Evolutionary conservation across 2,329 filamentous ascomycete genomes (phyloP).

Genomic region (Xenoacremonium recifei): DNA sequence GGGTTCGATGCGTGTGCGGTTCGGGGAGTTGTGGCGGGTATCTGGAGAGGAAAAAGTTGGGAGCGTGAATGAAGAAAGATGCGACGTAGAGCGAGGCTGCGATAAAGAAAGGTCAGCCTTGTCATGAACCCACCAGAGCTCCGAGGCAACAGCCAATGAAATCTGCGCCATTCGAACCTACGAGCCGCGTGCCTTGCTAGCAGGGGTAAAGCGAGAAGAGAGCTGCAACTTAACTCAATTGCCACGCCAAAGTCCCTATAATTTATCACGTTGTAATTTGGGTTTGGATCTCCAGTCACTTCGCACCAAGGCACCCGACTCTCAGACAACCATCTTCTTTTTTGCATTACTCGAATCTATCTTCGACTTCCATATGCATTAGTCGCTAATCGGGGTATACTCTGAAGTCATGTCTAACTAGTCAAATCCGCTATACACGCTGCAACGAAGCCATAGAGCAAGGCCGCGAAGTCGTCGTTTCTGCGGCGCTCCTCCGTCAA

Average conservation of each 20-base stretch:
- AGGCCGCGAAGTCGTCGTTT: no score
- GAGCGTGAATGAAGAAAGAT: constrained; percentile 7
- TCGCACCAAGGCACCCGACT: no score
- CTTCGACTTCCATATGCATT: constrained; percentile 30
- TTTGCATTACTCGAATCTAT: constrained; percentile 21
- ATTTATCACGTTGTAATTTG: no score
- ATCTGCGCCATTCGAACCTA: constrained; percentile 20
- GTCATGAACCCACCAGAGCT: not conserved
- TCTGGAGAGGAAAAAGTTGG: constrained; percentile 1
- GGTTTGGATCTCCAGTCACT: no score
- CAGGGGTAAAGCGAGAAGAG: no score
- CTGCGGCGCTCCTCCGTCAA: no score
- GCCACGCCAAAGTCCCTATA: no score
- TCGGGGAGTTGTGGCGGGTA: not conserved
- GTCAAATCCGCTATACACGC: constrained; percentile 30
- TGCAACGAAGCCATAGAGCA: no score
- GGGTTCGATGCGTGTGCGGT: not conserved
- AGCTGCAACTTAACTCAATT: no score
- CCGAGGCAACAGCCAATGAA: not conserved
- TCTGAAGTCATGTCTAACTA: constrained; percentile 33
- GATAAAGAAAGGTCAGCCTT: constrained; percentile 19
- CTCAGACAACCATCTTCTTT: no score
- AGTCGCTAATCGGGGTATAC: constrained; percentile 37
- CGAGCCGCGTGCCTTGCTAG: not conserved
- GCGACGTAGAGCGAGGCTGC: constrained; percentile 26